A percentile compares a stretch with the other conserved stretches of the same genome.
These are phyloP conservation scores for Dothideomycetidae sp. DNA, from an alignment of 2,329 filamentous ascomycete genomes.

Conservation along the genomic window DNA sequence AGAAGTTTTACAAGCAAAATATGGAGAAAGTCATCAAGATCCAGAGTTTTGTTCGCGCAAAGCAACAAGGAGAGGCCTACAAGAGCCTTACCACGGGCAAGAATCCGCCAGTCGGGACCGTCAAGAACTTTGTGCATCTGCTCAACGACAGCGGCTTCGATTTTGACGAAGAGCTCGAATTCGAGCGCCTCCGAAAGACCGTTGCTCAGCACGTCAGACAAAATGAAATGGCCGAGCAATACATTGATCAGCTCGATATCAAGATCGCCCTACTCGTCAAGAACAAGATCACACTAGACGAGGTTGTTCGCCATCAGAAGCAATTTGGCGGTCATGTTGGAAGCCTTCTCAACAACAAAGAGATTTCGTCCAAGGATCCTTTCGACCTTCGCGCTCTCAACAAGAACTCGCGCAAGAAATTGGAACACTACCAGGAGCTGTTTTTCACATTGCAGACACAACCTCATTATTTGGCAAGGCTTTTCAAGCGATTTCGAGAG, in stretches of 20 bases:
- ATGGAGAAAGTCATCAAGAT: slow-evolving; percentile 99
- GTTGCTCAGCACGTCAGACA: slow-evolving; percentile 95
- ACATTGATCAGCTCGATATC: slow-evolving; percentile 96
- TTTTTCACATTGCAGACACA: slow-evolving; percentile 97
- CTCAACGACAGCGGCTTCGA: slow-evolving; percentile 98
- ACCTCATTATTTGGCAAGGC: slow-evolving; percentile 77
- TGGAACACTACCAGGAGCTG: slow-evolving; percentile 92
- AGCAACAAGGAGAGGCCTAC: slow-evolving; percentile 94
- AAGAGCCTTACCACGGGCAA: slow-evolving; percentile 92
- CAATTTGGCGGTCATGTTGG: slow-evolving; percentile 87
- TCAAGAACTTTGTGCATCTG: slow-evolving; percentile 95
- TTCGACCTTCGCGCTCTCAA: slow-evolving; percentile 96
- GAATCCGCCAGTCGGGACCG: slow-evolving; percentile 88
- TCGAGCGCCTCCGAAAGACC: slow-evolving; percentile 84
- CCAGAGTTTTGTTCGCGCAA: slow-evolving; percentile 87
- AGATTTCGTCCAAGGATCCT: slow-evolving; percentile 76
- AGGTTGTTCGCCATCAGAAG: slow-evolving; percentile 92
- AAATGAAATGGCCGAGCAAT: slow-evolving; percentile 93
- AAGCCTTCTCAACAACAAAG: slow-evolving; percentile 71
- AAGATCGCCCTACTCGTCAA: slow-evolving; percentile 97
- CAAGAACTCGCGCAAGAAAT: slow-evolving; percentile 87
- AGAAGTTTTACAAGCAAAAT: slow-evolving; percentile 80
- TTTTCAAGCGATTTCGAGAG: slow-evolving; percentile 75
- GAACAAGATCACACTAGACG: slow-evolving; percentile 98
- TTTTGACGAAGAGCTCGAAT: slow-evolving; percentile 97